Percentiles rank a stretch among this genome's conserved stretches.
These are phyloP conservation scores for Aspergillus sp. DNA, from an alignment of 2,329 filamentous ascomycete species.

Conservation along the genomic window DNA sequence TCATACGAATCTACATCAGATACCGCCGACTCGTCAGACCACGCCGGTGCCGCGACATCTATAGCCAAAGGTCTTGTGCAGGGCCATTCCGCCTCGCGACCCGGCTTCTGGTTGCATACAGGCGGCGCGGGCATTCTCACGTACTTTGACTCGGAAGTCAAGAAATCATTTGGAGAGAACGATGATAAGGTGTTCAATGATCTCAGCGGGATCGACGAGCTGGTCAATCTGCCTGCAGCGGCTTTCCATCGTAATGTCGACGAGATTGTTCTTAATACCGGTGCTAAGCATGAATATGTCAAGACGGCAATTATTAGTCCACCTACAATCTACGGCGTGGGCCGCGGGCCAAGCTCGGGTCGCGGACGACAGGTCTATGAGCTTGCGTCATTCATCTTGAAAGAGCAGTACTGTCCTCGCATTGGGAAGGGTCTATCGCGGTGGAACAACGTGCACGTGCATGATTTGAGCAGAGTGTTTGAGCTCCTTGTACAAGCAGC, in stretches of 20 bases:
- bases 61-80: conserved; percentile 46
- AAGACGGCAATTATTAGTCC: conserved; percentile 65
- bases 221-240: conserved; percentile 39
- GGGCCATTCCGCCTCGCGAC: conserved; percentile 16
- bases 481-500: conserved; percentile 58
- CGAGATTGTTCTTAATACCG: conserved; percentile 60
- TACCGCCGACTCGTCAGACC: conserved; percentile 27
- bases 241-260: conserved; percentile 64
- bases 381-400: conserved; percentile 51
- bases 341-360: conserved; percentile 57
- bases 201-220: conserved; percentile 37
- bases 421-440: conserved; percentile 57
- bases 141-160: conserved; percentile 34
- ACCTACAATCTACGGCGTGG: conserved; percentile 62
- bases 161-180: conserved; percentile 32
- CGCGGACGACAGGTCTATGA: conserved; percentile 58
- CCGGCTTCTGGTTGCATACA: conserved; percentile 43
- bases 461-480: conserved; percentile 59
- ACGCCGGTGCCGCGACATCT: conserved; percentile 39
- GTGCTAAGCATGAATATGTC: conserved; percentile 40
- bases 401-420: conserved; percentile 52
- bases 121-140: conserved; percentile 40
- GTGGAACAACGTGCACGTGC: conserved; percentile 63
- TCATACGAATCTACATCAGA: background rate
- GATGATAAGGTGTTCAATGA: conserved; percentile 46